phyloP scores from a whole-genome alignment of 2,329 filamentous ascomycete genomes.

The Sclerotinia subarctica region DNA sequence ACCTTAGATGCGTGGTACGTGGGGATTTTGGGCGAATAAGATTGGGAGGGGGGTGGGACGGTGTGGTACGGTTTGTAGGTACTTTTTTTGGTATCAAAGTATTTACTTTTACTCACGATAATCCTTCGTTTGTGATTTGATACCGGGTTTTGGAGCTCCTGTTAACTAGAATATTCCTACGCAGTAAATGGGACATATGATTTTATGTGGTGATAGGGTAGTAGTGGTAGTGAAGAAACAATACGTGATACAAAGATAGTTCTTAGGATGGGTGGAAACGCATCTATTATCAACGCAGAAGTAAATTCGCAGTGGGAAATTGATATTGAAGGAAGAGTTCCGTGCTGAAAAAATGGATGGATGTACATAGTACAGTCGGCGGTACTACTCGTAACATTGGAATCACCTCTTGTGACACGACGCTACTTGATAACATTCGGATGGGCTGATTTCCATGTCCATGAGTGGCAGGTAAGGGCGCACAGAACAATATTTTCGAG shows the following conservation, averaged over 20 bases:
- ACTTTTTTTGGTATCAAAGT: background rate
- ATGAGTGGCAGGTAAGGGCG: background rate
- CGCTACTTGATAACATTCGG: background rate
- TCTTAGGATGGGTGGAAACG: background rate
- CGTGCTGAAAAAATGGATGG: background rate
- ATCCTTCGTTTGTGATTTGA: background rate
- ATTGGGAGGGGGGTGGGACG: background rate
- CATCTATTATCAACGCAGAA: background rate
- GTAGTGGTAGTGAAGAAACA: background rate
- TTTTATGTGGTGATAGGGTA: background rate
- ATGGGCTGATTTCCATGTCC: conserved; percentile 4
- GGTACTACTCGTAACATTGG: conserved; percentile 5
- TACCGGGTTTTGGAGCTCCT: too few species aligned
- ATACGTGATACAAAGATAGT: too few species aligned
- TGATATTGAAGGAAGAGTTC: background rate
- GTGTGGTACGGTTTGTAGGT: background rate
- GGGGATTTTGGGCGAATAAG: background rate
- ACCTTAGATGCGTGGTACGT: background rate
- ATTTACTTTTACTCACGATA: background rate
- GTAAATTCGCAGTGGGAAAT: background rate
- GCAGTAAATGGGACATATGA: background rate
- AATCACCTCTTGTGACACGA: background rate
- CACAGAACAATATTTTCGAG: background rate
- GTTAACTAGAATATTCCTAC: background rate
- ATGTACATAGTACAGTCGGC: conserved; percentile 5